Conservation (phyloP, 495 filamentous ascomycete genomes). For the Trichocladium uniseriatum region DNA sequence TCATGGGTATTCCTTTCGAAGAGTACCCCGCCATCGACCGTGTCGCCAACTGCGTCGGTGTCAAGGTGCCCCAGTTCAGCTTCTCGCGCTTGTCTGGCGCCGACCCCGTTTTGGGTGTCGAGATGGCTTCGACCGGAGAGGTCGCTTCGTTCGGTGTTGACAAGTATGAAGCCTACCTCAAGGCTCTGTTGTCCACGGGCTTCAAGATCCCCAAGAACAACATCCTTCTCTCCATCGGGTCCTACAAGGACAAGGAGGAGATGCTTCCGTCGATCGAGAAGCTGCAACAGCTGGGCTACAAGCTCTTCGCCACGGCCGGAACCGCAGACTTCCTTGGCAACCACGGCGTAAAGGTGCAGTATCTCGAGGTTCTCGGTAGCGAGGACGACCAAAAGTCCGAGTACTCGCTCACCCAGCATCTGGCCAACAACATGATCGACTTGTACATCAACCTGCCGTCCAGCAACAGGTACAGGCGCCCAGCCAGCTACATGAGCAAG, state of each 20-base stretch:
- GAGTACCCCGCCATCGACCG: constrained; percentile 72
- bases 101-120: constrained; percentile 91
- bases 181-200: constrained; percentile 87
- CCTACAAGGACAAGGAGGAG: constrained; percentile 95
- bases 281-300: constrained; percentile 80
- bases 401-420: constrained; percentile 89
- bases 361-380: constrained; percentile 70
- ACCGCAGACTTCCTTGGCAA: constrained; percentile 93
- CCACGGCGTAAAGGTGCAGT: constrained; percentile 81
- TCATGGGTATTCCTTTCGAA: constrained; percentile 71
- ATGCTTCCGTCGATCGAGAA: constrained; percentile 88
- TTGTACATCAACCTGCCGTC: constrained; percentile 97
- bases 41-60: constrained; percentile 77
- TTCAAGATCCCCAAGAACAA: constrained; percentile 97
- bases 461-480: constrained; percentile 90
- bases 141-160: constrained; percentile 93
- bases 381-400: constrained; percentile 80
- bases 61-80: constrained; percentile 98
- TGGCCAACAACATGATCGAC: constrained; percentile 95
- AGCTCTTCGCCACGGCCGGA: constrained; percentile 89
- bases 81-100: constrained; percentile 95
- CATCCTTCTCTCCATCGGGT: constrained; percentile 89
- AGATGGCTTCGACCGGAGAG: constrained; percentile 98
- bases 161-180: constrained; percentile 96
- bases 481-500: constrained; percentile 96